A percentile compares a stretch with the other conserved stretches of the same genome.
These are phyloP conservation scores for Sporothrix schenckii DNA, from an alignment of 2,329 filamentous ascomycete species.

Conservation along the genomic window DNA sequence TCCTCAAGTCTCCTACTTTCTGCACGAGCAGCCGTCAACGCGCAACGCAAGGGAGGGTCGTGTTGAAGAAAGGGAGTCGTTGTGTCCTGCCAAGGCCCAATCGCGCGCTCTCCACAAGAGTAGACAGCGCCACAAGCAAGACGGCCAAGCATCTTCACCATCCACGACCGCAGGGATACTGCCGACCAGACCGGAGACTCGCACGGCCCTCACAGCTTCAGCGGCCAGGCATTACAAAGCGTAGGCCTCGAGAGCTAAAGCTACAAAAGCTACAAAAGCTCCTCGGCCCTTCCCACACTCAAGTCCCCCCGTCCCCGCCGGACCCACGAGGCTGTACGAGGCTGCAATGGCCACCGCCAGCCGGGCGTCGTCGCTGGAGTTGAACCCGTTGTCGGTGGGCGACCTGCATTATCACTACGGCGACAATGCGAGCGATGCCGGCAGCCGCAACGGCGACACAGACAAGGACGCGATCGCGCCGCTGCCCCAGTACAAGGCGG, in stretches of 20 bases:
- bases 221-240: not conserved
- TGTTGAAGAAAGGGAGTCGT: conserved; percentile 29
- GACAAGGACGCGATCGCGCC: conserved; percentile 56
- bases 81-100: conserved; percentile 4
- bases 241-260: too few relatives aligned
- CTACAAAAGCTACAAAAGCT: not conserved
- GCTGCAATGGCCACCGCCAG: conserved; percentile 2
- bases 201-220: not conserved
- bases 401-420: conserved; percentile 36
- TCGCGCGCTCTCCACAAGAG: conserved; percentile 1
- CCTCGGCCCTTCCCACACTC: not conserved
- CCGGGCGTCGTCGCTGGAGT: conserved; percentile 52
- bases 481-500: conserved; percentile 61
- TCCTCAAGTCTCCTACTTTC: not conserved
- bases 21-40: conserved; percentile 11
- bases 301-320: not conserved
- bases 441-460: conserved; percentile 7
- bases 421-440: conserved; percentile 36
- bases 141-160: conserved; percentile 19
- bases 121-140: conserved; percentile 20
- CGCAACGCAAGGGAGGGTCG: conserved; percentile 16
- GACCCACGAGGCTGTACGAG: conserved; percentile 20
- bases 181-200: not conserved
- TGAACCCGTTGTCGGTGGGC: conserved; percentile 53
- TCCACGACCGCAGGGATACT: conserved; percentile 15